Base-by-base conservation (phyloP, 352 stramenopile genomes). In the Thraustotheca clavata region DNA sequence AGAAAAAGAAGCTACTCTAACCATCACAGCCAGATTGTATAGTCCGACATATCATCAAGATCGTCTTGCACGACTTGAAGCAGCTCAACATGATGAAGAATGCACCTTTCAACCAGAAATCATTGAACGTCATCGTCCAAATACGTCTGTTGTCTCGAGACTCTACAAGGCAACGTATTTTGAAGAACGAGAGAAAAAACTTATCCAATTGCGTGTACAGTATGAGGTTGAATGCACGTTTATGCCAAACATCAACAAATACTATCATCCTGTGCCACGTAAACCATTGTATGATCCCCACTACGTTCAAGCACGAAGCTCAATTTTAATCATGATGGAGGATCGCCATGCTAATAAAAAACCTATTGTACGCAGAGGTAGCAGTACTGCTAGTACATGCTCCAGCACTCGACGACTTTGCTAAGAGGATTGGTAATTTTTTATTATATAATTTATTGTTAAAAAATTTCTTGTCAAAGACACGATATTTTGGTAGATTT, bases 41-140 rank as follows among this genome's bases (percentile, higher is more conserved):
- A 50, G 43, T 29, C 43, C 43, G 43, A 50, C 43, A 29, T 50
- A 50, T 29, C 43, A 50, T 29, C 43, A 50, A 50, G 43, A 50
- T 29, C 43, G 43, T 29, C 14, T 50, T 6, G 7, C 7, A 6
- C 43, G 43, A 6, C 14, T 50, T 6, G 43, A 50, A 29, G 43
- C 43, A 6, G 33, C n/a, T n/a, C n/a, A 50, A 29, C 43, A 29
- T 14, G 6, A 6, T 22, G 43, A 22, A 16, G 16, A 18, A 29
- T 50, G 33, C 33, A 29, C 7, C 6, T 50, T 50, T 29, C 7
- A 50, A 6, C 14, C 43, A 20, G 33, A 22, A 6, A 14, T 29
- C 6, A 50, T 33, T 6, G 7, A 14, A 29, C 43, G 6, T 22
- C 6, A 6, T 22, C 14, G 14, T 22, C 43, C 7, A 6, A 6